Evolutionary conservation across 2,329 filamentous ascomycete genomes (phyloP).

Genomic region (Escovopsis sp.): DNA sequence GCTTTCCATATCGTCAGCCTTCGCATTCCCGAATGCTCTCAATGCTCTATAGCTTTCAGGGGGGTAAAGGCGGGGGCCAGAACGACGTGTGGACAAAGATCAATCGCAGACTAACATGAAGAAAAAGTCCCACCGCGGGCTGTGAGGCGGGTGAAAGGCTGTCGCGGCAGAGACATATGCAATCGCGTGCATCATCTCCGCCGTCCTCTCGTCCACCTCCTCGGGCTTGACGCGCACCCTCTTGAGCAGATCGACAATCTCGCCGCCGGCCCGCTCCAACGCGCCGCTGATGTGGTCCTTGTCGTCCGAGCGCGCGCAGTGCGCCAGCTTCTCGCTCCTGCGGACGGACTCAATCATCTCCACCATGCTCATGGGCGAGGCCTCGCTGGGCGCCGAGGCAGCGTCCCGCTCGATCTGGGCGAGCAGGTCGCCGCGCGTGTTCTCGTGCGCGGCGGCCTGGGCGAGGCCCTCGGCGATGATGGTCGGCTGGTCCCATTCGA

Average conservation of each 20-base stretch:
- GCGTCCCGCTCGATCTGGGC: conserved; percentile 34
- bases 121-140: conserved; percentile 71
- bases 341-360: conserved; percentile 46
- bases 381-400: conserved; percentile 8
- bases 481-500: conserved; percentile 71
- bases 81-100: background rate
- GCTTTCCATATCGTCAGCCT: conserved; percentile 25
- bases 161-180: conserved; percentile 36
- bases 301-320: conserved; percentile 33
- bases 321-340: conserved; percentile 36
- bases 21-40: no score
- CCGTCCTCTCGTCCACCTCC: conserved; percentile 39
- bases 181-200: conserved; percentile 53
- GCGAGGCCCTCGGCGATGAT: conserved; percentile 70
- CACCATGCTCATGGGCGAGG: conserved; percentile 17
- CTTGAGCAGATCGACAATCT: conserved; percentile 46
- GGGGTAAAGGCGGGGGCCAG: background rate
- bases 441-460: conserved; percentile 55
- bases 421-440: conserved; percentile 41
- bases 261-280: conserved; percentile 43
- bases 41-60: background rate
- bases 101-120: conserved; percentile 30
- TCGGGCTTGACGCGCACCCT: conserved; percentile 42
- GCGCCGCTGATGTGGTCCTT: conserved; percentile 54
- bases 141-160: conserved; percentile 48